A percentile compares a stretch with the other conserved stretches of the same genome.
These are phyloP conservation scores for Ophiostoma sp. DNA, from an alignment of 2,329 filamentous ascomycete species.

Conservation along the genomic window DNA sequence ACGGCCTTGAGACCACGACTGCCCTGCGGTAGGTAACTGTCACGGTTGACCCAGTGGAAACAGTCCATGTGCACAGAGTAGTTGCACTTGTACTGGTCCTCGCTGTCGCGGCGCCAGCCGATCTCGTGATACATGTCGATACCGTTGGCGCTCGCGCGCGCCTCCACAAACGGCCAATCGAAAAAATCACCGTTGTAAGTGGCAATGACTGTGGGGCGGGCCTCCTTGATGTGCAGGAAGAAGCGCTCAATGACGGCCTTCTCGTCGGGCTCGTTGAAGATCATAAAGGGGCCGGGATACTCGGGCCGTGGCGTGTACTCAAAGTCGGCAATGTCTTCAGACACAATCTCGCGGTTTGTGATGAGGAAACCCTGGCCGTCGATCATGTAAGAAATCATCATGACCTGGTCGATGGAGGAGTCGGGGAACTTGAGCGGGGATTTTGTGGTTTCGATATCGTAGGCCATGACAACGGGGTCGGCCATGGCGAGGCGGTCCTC, in stretches of 20 bases:
- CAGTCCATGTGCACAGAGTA: constrained; percentile 99
- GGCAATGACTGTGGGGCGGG: constrained; percentile 89
- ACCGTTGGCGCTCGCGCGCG: constrained; percentile 83
- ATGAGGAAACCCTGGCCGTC: constrained; percentile 97
- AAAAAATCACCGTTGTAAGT: constrained; percentile 99
- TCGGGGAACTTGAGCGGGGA: constrained; percentile 95
- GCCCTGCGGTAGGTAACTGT: constrained; percentile 94
- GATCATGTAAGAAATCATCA: constrained; percentile 99
- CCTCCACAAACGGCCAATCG: constrained; percentile 98
- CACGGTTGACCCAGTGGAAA: constrained; percentile 97
- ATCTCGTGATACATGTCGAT: constrained; percentile 99
- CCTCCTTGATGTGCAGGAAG: constrained; percentile 92
- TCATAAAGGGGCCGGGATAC: constrained; percentile 91
- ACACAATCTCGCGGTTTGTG: constrained; percentile 95
- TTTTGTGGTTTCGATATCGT: constrained; percentile 97
- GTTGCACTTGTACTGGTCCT: constrained; percentile 93
- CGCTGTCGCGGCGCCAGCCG: constrained; percentile 88
- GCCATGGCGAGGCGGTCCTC: constrained; percentile 84
- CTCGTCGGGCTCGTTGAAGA: constrained; percentile 97
- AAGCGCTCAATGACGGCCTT: constrained; percentile 83
- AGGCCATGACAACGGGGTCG: constrained; percentile 97
- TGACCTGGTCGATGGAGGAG: constrained; percentile 87
- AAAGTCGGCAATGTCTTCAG: constrained; percentile 94
- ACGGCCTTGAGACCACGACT: constrained; percentile 96
- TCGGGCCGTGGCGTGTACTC: constrained; percentile 97